Base-by-base conservation (phyloP, 768 basidiomycete species). In the Macrocybe gigantea region DNA sequence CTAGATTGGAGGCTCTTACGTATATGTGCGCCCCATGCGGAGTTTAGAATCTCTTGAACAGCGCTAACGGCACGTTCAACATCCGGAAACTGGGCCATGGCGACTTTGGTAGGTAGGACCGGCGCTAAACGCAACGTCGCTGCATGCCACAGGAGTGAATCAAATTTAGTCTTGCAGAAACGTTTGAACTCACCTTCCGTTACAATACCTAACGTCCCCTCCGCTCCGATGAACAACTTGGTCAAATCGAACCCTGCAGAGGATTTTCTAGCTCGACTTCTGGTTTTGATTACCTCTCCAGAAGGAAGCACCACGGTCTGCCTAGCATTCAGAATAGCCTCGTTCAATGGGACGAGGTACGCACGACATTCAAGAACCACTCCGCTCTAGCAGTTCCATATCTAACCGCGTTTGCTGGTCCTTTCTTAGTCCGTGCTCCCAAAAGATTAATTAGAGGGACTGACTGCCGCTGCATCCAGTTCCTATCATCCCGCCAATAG, bases 171-270 rank as follows among this genome's bases (percentile, higher is more conserved):
- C 22, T 22, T 22, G 22, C 22, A 22, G 22, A 22, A 22, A 22
- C 4, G 4, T 22, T 22, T 13, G 14, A 6, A 45, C 55, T 41
- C 45, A 77, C 86, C 85, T 70, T 93, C 91, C 0, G 88, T 92
- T n/a, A 94, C 80, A 53, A 94, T 86, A 3, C 92, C 92, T 39
- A 93, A 63, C 0, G 91, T 94, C 5, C 92, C 92, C 63, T 93
- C 92, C 2, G 89, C 88, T 4, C 92, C 92, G 41, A 93, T 86
- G 66, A 93, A 93, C 2, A 93, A 64, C 61, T 93, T 93, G 0
- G 88, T 93, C 1, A 78, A 75, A 58, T 94, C 93, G 57, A 87
- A 93, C 0, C 93, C 93, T 0, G 89, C 88, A 1, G 91, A 78
- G 3, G 88, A 92, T 60, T 96, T 94, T 41, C 89, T 72, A 14